These are phyloP conservation scores for Paecilomyces fulvus DNA, from an alignment of 2,329 filamentous ascomycete species.

Conservation along the genomic window DNA sequence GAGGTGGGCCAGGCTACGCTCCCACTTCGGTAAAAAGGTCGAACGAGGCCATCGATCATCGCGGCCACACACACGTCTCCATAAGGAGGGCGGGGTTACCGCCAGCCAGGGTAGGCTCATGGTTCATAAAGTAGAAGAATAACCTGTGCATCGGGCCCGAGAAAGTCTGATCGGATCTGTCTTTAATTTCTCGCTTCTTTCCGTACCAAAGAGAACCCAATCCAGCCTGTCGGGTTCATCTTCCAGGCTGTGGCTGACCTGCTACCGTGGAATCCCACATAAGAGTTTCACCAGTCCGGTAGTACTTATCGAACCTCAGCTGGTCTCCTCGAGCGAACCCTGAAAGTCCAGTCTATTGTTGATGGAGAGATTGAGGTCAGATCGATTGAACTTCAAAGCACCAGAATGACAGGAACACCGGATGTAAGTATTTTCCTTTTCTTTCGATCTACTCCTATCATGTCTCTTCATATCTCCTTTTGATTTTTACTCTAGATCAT, in stretches of 20 bases:
- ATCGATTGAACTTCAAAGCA: neutral
- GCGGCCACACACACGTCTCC: neutral
- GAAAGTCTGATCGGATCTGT: neutral
- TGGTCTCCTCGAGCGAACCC: neutral
- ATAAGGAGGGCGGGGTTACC: neutral
- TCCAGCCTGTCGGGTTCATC: conserved; percentile 6
- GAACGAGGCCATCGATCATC: neutral
- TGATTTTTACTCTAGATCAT: neutral
- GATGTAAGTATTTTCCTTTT: conserved; percentile 5
- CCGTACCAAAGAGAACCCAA: conserved; percentile 5
- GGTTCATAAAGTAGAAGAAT: neutral
- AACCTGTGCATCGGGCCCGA: neutral
- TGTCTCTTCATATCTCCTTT: neutral
- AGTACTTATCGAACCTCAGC: neutral
- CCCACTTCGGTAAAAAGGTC: neutral
- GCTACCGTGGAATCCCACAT: neutral
- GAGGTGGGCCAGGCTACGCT: neutral
- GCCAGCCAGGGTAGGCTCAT: neutral
- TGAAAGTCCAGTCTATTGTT: neutral
- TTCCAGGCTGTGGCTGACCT: neutral
- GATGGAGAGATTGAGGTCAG: neutral
- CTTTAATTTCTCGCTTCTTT: neutral
- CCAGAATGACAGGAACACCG: conserved; percentile 7
- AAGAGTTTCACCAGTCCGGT: neutral
- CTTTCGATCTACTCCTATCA: neutral